A percentile compares a stretch with the other conserved stretches of the same genome.
Conservation (phyloP, 2,329 filamentous ascomycete genomes). For the Trichophyton verrucosum region DNA sequence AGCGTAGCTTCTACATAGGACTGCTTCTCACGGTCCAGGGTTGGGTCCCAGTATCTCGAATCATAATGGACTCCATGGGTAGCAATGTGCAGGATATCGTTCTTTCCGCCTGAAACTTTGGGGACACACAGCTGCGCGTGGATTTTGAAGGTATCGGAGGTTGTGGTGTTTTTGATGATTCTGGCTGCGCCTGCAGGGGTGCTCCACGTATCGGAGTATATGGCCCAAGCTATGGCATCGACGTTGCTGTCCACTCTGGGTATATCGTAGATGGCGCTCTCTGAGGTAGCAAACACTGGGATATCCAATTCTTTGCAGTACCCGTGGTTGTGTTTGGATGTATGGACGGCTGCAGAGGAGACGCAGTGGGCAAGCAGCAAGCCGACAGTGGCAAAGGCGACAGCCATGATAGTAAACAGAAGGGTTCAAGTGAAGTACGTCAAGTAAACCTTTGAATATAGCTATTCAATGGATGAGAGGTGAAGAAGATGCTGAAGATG, state of each 20-base stretch:
- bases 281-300: constrained; percentile 8
- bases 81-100: constrained; percentile 13
- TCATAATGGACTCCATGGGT: constrained; percentile 12
- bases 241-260: constrained; percentile 12
- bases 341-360: neutral
- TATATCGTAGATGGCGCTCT: constrained; percentile 8
- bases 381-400: neutral
- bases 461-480: neutral
- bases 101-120: constrained; percentile 6
- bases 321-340: constrained; percentile 7
- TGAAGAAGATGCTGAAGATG: neutral
- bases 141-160: constrained; percentile 14
- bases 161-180: constrained; percentile 14
- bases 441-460: neutral
- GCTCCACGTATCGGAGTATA: constrained; percentile 14
- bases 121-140: constrained; percentile 14
- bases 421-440: neutral
- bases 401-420: neutral
- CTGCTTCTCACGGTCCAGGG: constrained; percentile 4
- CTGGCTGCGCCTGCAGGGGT: neutral
- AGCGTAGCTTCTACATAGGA: constrained; percentile 28
- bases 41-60: constrained; percentile 18
- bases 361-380: constrained; percentile 1
- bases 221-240: constrained; percentile 12
- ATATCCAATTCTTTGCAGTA: constrained; percentile 13